Evolutionary conservation across 148 eudicot species (phyloP), one percentile per base, ranked within the genome.

Genomic region (Bassia scoparia): DNA sequence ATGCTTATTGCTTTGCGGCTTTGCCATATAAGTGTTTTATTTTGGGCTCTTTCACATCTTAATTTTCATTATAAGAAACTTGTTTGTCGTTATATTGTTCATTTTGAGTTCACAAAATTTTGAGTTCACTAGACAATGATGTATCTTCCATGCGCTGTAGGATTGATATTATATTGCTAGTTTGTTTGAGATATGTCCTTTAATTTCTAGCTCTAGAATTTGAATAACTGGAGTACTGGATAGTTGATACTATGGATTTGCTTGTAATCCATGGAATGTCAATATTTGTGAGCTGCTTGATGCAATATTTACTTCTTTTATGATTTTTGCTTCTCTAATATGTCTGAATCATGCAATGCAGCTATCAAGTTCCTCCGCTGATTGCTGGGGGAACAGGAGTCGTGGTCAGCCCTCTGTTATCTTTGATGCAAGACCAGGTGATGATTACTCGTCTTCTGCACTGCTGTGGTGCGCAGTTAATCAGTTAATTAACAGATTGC

Each of bases 371-470:
- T 69, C 97, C 97, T 37, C 91, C 97, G 16, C 79, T 91, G 86
- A 68, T 91, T 76, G 67, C 84, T 1, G 80, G 79, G 20, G 86
- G 78, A 81, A 89, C 97, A 38, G 90, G 89, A 68, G 65, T 91
- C 30, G 97, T 91, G 41, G 84, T 91, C 82, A 89, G 94, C 77
- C 97, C 97, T 63, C 89, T 91, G 41, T 73, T 91, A 65, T 89
- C 94, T 33, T 78, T 91, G 80, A 91, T 91, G 97, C 94, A 91
- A 79, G 97, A 91, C 82, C 97, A 91, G 91, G 97, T 91, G 52
- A 35, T 77, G 23, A 70, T 35, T 61, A 20, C 37, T 27, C 5
- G 17, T 27, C 33, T 53, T 24, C 21, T 29, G 34, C 13, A n/a
- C 72, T 61, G n/a, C 14, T 60, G 3, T 30, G 72, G 64, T n/a